Conservation (phyloP, 2,329 filamentous ascomycete genomes). For the Ceratocystis ficicola region DNA sequence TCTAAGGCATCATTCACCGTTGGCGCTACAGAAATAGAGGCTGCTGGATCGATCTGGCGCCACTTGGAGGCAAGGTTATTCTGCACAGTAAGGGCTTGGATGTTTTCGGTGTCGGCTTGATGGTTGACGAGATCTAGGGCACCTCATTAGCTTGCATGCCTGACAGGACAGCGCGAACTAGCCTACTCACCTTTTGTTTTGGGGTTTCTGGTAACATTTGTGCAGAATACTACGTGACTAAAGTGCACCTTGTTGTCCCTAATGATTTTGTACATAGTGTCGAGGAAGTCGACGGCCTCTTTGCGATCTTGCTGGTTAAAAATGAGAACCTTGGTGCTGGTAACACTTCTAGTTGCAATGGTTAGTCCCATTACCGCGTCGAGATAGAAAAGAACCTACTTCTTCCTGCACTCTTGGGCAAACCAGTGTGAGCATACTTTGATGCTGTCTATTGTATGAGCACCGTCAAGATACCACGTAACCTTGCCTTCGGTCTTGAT, state of each 20-base stretch:
- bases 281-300: slow-evolving; percentile 43
- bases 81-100: slow-evolving; percentile 42
- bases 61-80: slow-evolving; percentile 42
- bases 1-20: slow-evolving; percentile 46
- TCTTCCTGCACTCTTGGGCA: slow-evolving; percentile 36
- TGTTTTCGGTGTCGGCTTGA: slow-evolving; percentile 40
- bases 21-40: slow-evolving; percentile 37
- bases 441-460: slow-evolving; percentile 85
- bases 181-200: slow-evolving; percentile 33
- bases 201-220: slow-evolving; percentile 42
- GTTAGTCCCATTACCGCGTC: background rate
- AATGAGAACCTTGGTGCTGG: slow-evolving; percentile 47
- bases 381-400: slow-evolving; percentile 24
- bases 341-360: slow-evolving; percentile 23
- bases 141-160: background rate
- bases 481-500: slow-evolving; percentile 37
- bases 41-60: slow-evolving; percentile 36
- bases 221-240: slow-evolving; percentile 69
- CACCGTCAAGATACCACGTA: slow-evolving; percentile 82
- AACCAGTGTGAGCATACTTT: slow-evolving; percentile 76
- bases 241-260: slow-evolving; percentile 38
- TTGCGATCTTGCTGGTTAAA: slow-evolving; percentile 72
- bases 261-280: slow-evolving; percentile 33
- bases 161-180: background rate
- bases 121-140: slow-evolving; percentile 43